These are phyloP conservation scores for Rostrohypoxylon terebratum DNA, from an alignment of 495 filamentous ascomycete species.

Conservation along the genomic window DNA sequence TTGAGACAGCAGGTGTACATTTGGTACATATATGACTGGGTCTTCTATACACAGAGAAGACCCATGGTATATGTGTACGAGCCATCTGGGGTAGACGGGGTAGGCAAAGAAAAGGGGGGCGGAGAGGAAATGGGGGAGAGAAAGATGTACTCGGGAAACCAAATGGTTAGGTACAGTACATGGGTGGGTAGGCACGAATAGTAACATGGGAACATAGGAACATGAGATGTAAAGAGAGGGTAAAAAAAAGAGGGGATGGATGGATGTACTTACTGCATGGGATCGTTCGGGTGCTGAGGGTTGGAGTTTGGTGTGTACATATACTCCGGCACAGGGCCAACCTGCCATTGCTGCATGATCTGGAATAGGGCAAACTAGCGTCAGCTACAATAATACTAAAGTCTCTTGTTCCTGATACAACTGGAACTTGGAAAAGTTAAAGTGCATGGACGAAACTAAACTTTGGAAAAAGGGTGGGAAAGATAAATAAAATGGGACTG, in stretches of 20 bases:
- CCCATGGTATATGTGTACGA: constrained; percentile 42
- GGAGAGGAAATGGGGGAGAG: constrained; percentile 34
- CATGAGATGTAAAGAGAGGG: constrained; percentile 38
- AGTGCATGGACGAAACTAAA: constrained; percentile 35
- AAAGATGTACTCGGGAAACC: constrained; percentile 48
- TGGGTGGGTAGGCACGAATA: constrained; percentile 45
- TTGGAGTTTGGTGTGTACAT: constrained; percentile 58
- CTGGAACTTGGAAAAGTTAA: constrained; percentile 20
- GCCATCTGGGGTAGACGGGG: constrained; percentile 44
- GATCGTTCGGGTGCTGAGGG: constrained; percentile 58
- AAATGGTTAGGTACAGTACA: constrained; percentile 46
- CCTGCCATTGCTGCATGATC: constrained; percentile 67
- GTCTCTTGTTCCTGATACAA: constrained; percentile 44
- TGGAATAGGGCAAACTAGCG: constrained; percentile 51
- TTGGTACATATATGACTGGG: constrained; percentile 45
- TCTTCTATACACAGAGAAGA: constrained; percentile 41
- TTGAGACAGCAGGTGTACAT: constrained; percentile 44
- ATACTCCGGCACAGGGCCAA: constrained; percentile 61
- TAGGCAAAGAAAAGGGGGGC: constrained; percentile 20
- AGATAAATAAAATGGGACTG: constrained; percentile 34
- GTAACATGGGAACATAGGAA: constrained; percentile 12
- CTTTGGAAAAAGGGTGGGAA: constrained; percentile 10
- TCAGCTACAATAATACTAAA: constrained; percentile 44
- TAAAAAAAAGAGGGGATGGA: constrained; percentile 30
- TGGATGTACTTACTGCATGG: constrained; percentile 63